phyloP scores from a whole-genome alignment of 2,329 filamentous ascomycete genomes.

The Penicillium decumbens region DNA sequence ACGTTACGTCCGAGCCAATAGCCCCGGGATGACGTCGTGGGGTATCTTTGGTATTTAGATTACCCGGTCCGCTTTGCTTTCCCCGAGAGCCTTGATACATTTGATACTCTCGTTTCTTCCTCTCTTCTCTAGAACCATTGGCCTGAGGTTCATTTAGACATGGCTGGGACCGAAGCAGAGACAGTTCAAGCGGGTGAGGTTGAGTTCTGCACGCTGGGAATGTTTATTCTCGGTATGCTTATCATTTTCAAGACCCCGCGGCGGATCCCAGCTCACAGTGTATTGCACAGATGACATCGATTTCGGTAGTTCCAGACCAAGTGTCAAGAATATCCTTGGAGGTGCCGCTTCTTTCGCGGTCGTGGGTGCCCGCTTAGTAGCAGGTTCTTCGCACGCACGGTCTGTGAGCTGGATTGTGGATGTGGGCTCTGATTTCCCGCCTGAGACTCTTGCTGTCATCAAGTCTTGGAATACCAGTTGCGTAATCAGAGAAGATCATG shows the following conservation, averaged over 20 bases:
- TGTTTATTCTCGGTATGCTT: slow-evolving; percentile 58
- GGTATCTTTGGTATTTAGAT: slow-evolving; percentile 17
- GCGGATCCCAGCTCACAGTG: slow-evolving; percentile 9
- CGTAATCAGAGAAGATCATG: slow-evolving; percentile 60
- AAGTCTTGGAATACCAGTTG: slow-evolving; percentile 71
- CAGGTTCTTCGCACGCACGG: slow-evolving; percentile 60
- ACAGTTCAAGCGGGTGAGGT: slow-evolving; percentile 26
- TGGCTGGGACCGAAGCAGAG: slow-evolving; percentile 12
- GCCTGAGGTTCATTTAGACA: slow-evolving; percentile 2
- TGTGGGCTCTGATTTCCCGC: slow-evolving; percentile 79
- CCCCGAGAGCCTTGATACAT: slow-evolving; percentile 7
- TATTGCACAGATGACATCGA: slow-evolving; percentile 75
- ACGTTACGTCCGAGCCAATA: background rate
- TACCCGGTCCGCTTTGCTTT: slow-evolving; percentile 12
- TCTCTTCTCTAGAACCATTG: slow-evolving; percentile 2
- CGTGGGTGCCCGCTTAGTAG: slow-evolving; percentile 82
- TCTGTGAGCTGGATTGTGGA: slow-evolving; percentile 88
- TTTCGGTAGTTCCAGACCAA: slow-evolving; percentile 64
- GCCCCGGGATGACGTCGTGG: slow-evolving; percentile 5
- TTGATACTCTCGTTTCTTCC: background rate
- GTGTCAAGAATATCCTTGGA: slow-evolving; percentile 73
- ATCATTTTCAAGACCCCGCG: slow-evolving; percentile 6
- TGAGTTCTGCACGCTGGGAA: slow-evolving; percentile 58
- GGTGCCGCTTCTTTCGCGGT: slow-evolving; percentile 84
- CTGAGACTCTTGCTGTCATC: slow-evolving; percentile 59